Evolutionary conservation across 495 filamentous ascomycete species (phyloP).

Genomic region (Tuber aestivum): DNA sequence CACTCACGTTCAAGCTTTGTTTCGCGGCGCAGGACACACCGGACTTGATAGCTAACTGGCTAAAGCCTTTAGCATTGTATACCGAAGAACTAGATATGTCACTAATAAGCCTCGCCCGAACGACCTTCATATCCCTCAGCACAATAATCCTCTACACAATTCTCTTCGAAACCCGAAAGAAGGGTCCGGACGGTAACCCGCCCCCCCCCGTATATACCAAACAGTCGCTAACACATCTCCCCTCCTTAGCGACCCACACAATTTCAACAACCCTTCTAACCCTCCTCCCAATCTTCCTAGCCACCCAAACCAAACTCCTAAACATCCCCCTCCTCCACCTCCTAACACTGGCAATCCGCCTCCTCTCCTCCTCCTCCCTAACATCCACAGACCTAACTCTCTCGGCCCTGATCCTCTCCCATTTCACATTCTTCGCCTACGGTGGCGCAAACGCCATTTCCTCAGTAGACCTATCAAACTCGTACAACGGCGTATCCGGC

Average conservation of each 20-base stretch:
- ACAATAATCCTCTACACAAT: slow-evolving; percentile 45
- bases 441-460: slow-evolving; percentile 91
- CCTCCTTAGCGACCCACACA: slow-evolving; percentile 6
- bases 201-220: not conserved
- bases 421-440: slow-evolving; percentile 78
- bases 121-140: slow-evolving; percentile 53
- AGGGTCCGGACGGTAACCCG: slow-evolving; percentile 35
- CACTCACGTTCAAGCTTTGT: slow-evolving; percentile 43
- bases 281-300: slow-evolving; percentile 67
- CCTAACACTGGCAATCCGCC: slow-evolving; percentile 26
- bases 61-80: slow-evolving; percentile 44
- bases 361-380: slow-evolving; percentile 51
- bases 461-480: slow-evolving; percentile 73
- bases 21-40: slow-evolving; percentile 66
- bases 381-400: slow-evolving; percentile 54
- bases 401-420: slow-evolving; percentile 63
- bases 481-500: slow-evolving; percentile 71
- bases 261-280: slow-evolving; percentile 42
- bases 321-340: slow-evolving; percentile 80
- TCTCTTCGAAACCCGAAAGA: slow-evolving; percentile 24
- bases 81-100: slow-evolving; percentile 44
- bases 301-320: slow-evolving; percentile 76
- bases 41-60: slow-evolving; percentile 56
- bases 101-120: slow-evolving; percentile 51
- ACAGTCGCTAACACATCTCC: slow-evolving; percentile 12